Percentiles rank a stretch among this genome's conserved stretches.
phyloP scores from a whole-genome alignment of 2,329 filamentous ascomycete species.

The Nothopassalora personata region DNA sequence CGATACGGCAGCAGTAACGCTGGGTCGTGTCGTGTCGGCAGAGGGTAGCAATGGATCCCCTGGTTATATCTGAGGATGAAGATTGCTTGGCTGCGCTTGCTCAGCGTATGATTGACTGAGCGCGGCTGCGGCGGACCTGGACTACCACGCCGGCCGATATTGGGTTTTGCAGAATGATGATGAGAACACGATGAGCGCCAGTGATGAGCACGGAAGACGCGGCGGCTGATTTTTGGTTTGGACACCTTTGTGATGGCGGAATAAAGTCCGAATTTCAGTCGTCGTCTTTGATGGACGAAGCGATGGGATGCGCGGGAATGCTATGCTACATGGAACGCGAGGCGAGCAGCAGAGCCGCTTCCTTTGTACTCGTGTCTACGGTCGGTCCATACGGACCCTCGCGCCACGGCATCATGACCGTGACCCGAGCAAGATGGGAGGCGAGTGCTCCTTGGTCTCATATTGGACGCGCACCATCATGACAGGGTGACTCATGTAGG shows the following conservation, averaged over 20 bases:
- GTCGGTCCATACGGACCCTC: not conserved
- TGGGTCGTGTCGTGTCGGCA: not conserved
- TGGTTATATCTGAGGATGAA: conserved; percentile 6
- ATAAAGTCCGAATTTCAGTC: not conserved
- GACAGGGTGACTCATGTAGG: conserved; percentile 20
- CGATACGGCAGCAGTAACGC: not conserved
- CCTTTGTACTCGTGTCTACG: conserved; percentile 13
- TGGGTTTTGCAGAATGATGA: conserved; percentile 12
- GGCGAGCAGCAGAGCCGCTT: conserved; percentile 10
- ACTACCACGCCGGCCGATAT: conserved; percentile 3
- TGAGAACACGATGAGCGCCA: not conserved
- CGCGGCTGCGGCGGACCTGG: conserved; percentile 14
- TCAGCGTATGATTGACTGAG: conserved; percentile 9
- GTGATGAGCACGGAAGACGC: not conserved
- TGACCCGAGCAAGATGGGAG: not conserved
- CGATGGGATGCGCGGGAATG: not conserved
- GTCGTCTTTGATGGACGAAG: not conserved
- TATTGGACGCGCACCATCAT: conserved; percentile 7
- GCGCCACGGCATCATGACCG: conserved; percentile 6
- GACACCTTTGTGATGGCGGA: not conserved
- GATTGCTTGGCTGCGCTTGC: conserved; percentile 6
- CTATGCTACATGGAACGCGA: not conserved
- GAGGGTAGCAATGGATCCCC: not conserved
- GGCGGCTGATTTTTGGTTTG: not conserved
- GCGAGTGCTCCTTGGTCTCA: conserved; percentile 4